These are phyloP conservation scores for Daldinia childiae DNA, from an alignment of 495 filamentous ascomycete genomes.

Conservation along the genomic window DNA sequence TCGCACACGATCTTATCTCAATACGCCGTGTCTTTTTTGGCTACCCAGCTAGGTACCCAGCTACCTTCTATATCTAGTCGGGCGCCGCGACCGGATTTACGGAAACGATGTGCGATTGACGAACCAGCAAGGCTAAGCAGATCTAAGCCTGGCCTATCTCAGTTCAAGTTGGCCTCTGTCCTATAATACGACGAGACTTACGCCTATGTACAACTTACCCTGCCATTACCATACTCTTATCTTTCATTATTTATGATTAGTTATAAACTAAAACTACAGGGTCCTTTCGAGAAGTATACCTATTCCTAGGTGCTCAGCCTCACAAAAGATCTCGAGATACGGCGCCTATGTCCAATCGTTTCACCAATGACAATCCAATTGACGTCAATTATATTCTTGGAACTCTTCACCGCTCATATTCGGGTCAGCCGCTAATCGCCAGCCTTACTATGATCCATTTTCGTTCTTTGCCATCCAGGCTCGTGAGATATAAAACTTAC, in stretches of 20 bases:
- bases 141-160: background rate
- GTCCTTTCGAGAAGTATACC: background rate
- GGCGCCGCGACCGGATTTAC: slow-evolving; percentile 33
- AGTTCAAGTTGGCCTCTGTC: background rate
- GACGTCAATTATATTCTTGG: slow-evolving; percentile 10
- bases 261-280: background rate
- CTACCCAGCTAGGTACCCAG: background rate
- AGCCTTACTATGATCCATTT: slow-evolving; percentile 36
- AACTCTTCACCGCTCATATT: slow-evolving; percentile 25
- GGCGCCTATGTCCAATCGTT: background rate
- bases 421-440: slow-evolving; percentile 29
- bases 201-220: background rate
- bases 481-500: slow-evolving; percentile 3
- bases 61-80: slow-evolving; percentile 40
- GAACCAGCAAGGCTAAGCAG: slow-evolving; percentile 13
- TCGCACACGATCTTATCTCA: slow-evolving; percentile 7
- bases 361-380: slow-evolving; percentile 4
- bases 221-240: background rate
- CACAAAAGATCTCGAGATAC: slow-evolving; percentile 5
- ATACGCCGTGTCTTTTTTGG: background rate
- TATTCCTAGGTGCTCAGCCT: slow-evolving; percentile 11
- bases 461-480: slow-evolving; percentile 1
- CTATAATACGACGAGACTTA: background rate
- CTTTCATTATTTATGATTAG: background rate
- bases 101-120: slow-evolving; percentile 38